These are phyloP conservation scores for Mycena capillaripes DNA, from an alignment of 768 basidiomycete species.

Conservation along the genomic window DNA sequence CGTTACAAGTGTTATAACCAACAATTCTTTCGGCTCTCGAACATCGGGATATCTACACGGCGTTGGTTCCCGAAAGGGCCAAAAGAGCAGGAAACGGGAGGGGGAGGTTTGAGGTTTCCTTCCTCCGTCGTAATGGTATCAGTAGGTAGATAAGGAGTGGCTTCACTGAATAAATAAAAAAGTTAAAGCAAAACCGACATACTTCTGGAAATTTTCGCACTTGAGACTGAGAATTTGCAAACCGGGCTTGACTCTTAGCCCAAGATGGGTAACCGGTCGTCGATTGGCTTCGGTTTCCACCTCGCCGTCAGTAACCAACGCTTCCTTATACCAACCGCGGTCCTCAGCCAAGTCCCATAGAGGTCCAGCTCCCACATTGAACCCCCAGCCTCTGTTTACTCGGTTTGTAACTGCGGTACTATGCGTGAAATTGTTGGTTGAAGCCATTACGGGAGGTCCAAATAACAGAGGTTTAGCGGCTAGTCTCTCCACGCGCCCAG, in stretches of 20 bases:
- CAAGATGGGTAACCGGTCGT: slow-evolving; percentile 71
- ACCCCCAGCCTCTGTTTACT: slow-evolving; percentile 80
- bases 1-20: not conserved
- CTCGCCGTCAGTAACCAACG: slow-evolving; percentile 48
- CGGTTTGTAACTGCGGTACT: slow-evolving; percentile 63
- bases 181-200: slow-evolving; percentile 9
- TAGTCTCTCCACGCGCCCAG: slow-evolving; percentile 74
- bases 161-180: slow-evolving; percentile 58
- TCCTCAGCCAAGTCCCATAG: slow-evolving; percentile 87
- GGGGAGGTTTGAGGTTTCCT: slow-evolving; percentile 64
- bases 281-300: slow-evolving; percentile 62
- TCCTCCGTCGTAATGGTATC: slow-evolving; percentile 65
- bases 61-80: slow-evolving; percentile 74
- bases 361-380: slow-evolving; percentile 82
- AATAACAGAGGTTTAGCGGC: slow-evolving; percentile 65
- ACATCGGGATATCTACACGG: slow-evolving; percentile 62
- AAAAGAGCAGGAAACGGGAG: slow-evolving; percentile 72
- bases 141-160: slow-evolving; percentile 71
- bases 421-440: slow-evolving; percentile 72
- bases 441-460: slow-evolving; percentile 50
- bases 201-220: slow-evolving; percentile 50
- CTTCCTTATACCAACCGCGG: slow-evolving; percentile 83
- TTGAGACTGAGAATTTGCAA: slow-evolving; percentile 60
- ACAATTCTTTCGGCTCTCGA: slow-evolving; percentile 74
- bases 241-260: slow-evolving; percentile 57